Base-by-base conservation (phyloP, 345 rosid genomes). In the Melaleuca alternifolia region DNA sequence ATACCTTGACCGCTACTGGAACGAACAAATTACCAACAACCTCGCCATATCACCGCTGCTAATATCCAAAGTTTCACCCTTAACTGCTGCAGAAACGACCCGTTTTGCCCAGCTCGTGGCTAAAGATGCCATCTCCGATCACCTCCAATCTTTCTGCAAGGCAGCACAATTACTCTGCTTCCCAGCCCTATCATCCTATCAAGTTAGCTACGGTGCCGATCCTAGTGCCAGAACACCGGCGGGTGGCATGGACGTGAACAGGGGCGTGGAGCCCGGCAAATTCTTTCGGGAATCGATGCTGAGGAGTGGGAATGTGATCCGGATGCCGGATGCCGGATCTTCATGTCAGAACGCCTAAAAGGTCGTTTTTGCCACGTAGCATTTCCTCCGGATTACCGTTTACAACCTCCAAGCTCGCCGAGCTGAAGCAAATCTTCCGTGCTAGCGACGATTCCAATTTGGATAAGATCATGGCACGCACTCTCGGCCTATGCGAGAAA, bases 271-370 rank as follows among this genome's bases (percentile, higher is more conserved):
- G 88, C 93, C 92, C 59, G 98, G 98, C 26, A 95, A 95, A 86
- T 97, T 96, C 90, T 97, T 97, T 84, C 84, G 96, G 20, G 98
- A 96, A 87, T 87, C 92, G 1, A 90, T 88, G 92, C 85, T 97
- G 23, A 95, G 92, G 87, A 87, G 89, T 83, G 98, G 99, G 82
- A 91, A 89, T 1, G 61, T 87, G 20, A 94, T 96, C 93, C 94
- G 93, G 59, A 92, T 97, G 98, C 98, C 98, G 3, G 98, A 97
- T 89, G 98, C 98, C 98, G 3, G 98, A 97, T 89, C 94, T 96
- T 62, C 85, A 33, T 16, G 97, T 96, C 91, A 95, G 92, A 89
- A 94, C 95, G 96, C 99, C 99, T 16, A 83, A 88, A 90, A 95
- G 98, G 93, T 92, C 98, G 61, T 95, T 96, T 94, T 89, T 96